Evolutionary conservation across 202 grass and related monocot genomes (phyloP).

Genomic region (Dendrocalamus latiflorus): DNA sequence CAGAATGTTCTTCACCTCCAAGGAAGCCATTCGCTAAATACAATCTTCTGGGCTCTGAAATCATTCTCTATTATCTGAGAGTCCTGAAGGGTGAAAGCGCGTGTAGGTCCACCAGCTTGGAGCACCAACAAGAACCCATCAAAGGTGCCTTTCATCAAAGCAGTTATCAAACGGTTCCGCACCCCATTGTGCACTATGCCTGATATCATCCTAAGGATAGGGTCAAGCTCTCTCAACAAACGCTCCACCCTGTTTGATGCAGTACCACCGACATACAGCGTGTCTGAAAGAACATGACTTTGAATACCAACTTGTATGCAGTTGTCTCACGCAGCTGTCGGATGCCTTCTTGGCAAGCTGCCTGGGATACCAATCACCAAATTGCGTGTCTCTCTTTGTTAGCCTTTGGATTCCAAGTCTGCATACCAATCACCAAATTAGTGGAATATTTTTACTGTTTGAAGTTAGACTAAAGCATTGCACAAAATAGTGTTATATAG

Average conservation of each 20-base stretch:
- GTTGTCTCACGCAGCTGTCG: conserved; percentile 64
- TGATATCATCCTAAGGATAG: too few relatives aligned
- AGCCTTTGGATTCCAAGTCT: conserved; percentile 62
- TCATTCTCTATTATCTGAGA: conserved; percentile 67
- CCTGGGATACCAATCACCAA: too few relatives aligned
- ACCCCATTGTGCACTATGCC: conserved; percentile 44
- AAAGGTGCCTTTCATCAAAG: conserved; percentile 88
- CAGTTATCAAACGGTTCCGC: conserved; percentile 48
- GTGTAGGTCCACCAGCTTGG: conserved; percentile 70
- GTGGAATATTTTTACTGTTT: too few relatives aligned
- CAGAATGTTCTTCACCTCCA: conserved; percentile 63
- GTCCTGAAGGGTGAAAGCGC: conserved; percentile 56
- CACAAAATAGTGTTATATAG: too few relatives aligned
- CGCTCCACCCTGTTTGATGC: conserved; percentile 61
- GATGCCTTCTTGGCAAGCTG: conserved; percentile 62
- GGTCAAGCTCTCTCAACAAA: conserved; percentile 77
- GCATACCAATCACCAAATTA: conserved; percentile 22
- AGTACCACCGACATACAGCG: conserved; percentile 53
- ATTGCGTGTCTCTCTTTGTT: conserved; percentile 50
- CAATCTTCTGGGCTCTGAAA: conserved; percentile 63
- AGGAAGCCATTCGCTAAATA: conserved; percentile 69
- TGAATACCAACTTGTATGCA: conserved; percentile 75
- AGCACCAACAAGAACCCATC: conserved; percentile 82
- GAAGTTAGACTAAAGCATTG: too few relatives aligned
- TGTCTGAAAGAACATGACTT: conserved; percentile 66